phyloP scores from a whole-genome alignment of 108 stramenopile species.

The Cyclotella cryptica region DNA sequence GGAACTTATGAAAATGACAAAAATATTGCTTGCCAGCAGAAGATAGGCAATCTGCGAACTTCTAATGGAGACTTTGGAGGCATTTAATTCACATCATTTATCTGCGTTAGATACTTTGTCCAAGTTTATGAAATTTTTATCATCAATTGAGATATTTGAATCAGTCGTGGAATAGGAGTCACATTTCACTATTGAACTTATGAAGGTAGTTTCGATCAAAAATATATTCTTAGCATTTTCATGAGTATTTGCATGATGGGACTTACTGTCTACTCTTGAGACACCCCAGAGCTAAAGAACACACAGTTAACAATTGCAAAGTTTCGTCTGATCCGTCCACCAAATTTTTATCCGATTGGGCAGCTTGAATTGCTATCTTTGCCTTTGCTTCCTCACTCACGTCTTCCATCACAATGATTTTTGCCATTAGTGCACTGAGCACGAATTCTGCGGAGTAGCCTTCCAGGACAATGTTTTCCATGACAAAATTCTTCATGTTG shows the following conservation, averaged over 20 bases:
- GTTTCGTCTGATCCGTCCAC: constrained; percentile 96
- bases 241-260: background rate
- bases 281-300: constrained; percentile 74
- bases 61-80: no score
- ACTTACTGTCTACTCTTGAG: constrained; percentile 36
- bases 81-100: no score
- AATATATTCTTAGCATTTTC: background rate
- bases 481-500: constrained; percentile 74
- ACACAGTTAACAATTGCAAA: constrained; percentile 94
- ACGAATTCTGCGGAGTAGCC: constrained; percentile 91
- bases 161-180: background rate
- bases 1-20: background rate
- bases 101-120: constrained; percentile 87
- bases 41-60: no score
- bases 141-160: constrained; percentile 12
- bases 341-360: constrained; percentile 92
- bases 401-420: constrained; percentile 56
- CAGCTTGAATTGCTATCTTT: constrained; percentile 83
- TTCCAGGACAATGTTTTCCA: constrained; percentile 70
- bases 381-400: constrained; percentile 88
- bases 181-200: background rate
- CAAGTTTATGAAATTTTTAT: constrained; percentile 71
- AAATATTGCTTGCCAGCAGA: no score
- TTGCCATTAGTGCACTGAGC: constrained; percentile 63
- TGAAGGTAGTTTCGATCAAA: background rate